Conservation (phyloP, 768 basidiomycete genomes). For the Tricholoma sp. region DNA sequence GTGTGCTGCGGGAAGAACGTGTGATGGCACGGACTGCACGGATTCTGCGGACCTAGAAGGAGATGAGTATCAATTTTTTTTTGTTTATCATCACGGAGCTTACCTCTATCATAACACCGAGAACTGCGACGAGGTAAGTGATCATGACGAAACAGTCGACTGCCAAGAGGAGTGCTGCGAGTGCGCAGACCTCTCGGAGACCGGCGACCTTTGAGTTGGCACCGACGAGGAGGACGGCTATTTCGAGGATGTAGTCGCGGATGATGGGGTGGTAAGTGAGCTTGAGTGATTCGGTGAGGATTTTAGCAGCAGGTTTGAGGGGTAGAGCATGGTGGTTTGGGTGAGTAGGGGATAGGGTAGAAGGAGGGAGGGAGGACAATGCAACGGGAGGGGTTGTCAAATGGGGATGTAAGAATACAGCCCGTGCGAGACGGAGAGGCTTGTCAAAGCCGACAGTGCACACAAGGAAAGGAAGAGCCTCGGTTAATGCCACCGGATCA, state of each 20-base stretch:
- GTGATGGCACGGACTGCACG: conserved; percentile 47
- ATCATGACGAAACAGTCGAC: conserved; percentile 87
- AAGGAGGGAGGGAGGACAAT: conserved; percentile 25
- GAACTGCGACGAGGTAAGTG: conserved; percentile 84
- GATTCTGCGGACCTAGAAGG: conserved; percentile 61
- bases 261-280: conserved; percentile 80
- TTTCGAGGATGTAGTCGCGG: conserved; percentile 89
- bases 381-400: conserved; percentile 35
- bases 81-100: conserved; percentile 10
- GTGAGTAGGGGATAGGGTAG: conserved; percentile 17
- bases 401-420: conserved; percentile 83
- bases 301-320: conserved; percentile 74
- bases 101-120: conserved; percentile 97
- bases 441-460: conserved; percentile 99
- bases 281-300: conserved; percentile 80
- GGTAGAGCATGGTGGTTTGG: conserved; percentile 16
- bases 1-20: conserved; percentile 1
- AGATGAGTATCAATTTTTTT: conserved; percentile 10
- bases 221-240: conserved; percentile 83
- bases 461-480: conserved; percentile 95
- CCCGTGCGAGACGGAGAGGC: conserved; percentile 84
- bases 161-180: conserved; percentile 82
- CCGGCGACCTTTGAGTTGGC: conserved; percentile 86
- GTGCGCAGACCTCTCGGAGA: conserved; percentile 88
- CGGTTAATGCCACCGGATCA: conserved; percentile 89